Conservation (phyloP, 306 rosid species). For the Fagus sylvatica region DNA sequence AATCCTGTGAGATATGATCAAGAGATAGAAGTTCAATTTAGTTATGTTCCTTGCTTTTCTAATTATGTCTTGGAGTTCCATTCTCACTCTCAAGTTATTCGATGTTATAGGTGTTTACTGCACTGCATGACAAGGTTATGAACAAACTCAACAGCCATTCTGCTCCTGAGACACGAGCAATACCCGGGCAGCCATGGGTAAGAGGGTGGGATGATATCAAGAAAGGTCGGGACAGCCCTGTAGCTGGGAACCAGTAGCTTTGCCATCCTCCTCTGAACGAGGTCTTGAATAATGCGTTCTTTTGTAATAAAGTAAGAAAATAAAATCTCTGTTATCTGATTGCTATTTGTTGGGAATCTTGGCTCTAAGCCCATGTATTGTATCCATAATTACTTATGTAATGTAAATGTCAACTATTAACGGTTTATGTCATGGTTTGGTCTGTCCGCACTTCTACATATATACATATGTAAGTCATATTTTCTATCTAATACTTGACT, state of each 20-base stretch:
- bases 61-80: neutral
- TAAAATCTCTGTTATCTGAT: too few species aligned
- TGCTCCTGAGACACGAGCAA: constrained; percentile 73
- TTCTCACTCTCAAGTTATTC: constrained; percentile 23
- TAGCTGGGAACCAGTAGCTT: constrained; percentile 73
- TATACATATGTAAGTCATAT: too few species aligned
- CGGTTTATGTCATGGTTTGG: too few species aligned
- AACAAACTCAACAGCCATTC: constrained; percentile 65
- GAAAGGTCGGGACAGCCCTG: constrained; percentile 60
- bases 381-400: too few species aligned
- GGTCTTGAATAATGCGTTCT: constrained; percentile 1
- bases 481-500: too few species aligned
- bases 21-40: constrained; percentile 12
- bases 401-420: too few species aligned
- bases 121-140: constrained; percentile 48
- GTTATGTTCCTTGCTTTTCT: constrained; percentile 7
- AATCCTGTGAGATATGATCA: constrained; percentile 67
- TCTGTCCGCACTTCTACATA: too few species aligned
- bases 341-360: too few species aligned
- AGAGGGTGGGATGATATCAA: constrained; percentile 96
- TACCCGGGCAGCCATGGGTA: constrained; percentile 83
- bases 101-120: constrained; percentile 63
- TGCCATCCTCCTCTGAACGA: neutral
- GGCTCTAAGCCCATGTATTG: too few species aligned
- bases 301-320: constrained; percentile 8